phyloP scores from a whole-genome alignment of 305 asterid species.

The Stenogyne calaminthoides region DNA sequence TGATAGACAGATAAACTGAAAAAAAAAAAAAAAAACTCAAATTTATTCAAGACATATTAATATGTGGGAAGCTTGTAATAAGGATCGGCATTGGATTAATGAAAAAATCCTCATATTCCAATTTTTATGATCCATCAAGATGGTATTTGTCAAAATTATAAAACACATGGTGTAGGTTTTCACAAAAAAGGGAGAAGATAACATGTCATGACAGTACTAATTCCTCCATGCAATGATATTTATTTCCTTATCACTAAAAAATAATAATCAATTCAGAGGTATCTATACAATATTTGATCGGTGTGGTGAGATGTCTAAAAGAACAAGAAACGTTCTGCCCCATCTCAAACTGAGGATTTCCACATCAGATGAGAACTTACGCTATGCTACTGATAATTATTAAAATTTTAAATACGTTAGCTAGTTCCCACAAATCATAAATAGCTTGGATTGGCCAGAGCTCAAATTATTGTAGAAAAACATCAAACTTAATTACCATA shows the following conservation, averaged over 20 bases:
- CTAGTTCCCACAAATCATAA: constrained; percentile 1
- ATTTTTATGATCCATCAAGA: background rate
- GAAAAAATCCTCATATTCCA: background rate
- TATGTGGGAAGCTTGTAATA: background rate
- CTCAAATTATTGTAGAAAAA: background rate
- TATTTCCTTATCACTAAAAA: background rate
- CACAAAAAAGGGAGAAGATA: background rate
- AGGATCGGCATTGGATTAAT: background rate
- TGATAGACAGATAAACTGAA: background rate
- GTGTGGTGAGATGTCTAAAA: background rate
- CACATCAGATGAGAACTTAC: background rate
- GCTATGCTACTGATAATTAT: background rate
- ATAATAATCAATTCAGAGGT: background rate
- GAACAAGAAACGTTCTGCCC: background rate
- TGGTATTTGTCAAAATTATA: background rate
- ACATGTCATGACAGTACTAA: background rate
- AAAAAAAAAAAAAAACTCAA: background rate
- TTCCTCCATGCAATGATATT: background rate
- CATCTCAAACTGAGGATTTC: background rate
- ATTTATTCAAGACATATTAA: constrained; percentile 3
- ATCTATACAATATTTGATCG: background rate
- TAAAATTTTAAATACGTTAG: background rate
- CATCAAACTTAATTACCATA: background rate
- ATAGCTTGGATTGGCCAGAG: background rate
- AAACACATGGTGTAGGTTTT: background rate